Conservation (phyloP, 1,284 basidiomycete genomes). For the Anthracocystis panici-leucophaei region DNA sequence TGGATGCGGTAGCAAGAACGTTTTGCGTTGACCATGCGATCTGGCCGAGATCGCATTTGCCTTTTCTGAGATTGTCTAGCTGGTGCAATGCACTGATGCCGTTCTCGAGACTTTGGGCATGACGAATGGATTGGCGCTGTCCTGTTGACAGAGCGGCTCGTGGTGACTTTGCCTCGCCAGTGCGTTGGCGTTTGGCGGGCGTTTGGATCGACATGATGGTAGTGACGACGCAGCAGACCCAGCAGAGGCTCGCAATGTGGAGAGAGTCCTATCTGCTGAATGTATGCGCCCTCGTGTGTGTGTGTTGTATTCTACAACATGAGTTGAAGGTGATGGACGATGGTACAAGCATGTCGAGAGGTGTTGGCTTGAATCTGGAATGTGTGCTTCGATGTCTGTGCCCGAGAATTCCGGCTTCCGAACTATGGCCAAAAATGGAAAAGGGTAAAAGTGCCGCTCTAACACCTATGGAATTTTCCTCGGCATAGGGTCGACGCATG, state of each 20-base stretch:
- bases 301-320: neutral
- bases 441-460: neutral
- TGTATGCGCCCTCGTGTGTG: too few relatives aligned
- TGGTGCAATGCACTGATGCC: constrained; percentile 21
- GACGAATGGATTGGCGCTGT: constrained; percentile 24
- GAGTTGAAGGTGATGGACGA: neutral
- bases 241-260: neutral
- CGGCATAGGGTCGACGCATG: too few relatives aligned
- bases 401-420: constrained; percentile 3
- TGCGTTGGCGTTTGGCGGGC: constrained; percentile 33
- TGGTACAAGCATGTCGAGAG: neutral
- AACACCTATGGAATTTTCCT: neutral
- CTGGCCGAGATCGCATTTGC: constrained; percentile 13
- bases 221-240: neutral
- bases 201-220: constrained; percentile 30
- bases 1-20: constrained; percentile 35
- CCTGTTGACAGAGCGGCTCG: constrained; percentile 12
- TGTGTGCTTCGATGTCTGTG: neutral
- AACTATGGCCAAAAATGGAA: too few relatives aligned
- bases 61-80: constrained; percentile 12
- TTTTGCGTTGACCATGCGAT: constrained; percentile 50
- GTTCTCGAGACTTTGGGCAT: constrained; percentile 33
- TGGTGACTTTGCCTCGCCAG: constrained; percentile 1
- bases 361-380: neutral
- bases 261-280: too few relatives aligned